Evolutionary conservation across 1,284 basidiomycete species (phyloP).

Genomic region (Ceratobasidium sp.): DNA sequence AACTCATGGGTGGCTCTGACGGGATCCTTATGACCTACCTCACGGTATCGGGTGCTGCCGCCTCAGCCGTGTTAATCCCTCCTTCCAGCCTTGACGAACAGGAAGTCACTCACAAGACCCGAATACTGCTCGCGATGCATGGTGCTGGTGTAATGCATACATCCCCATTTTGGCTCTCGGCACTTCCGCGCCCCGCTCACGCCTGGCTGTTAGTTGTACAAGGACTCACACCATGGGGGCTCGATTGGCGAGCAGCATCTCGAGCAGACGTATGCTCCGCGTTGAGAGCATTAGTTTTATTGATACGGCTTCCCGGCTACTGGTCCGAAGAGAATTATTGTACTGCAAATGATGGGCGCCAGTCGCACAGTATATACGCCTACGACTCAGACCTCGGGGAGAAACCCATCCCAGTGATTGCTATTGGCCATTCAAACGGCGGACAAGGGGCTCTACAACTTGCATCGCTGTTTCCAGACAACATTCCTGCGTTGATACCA

Average conservation of each 20-base stretch:
- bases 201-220: slow-evolving; percentile 77
- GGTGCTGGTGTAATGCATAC: slow-evolving; percentile 75
- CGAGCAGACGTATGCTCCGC: slow-evolving; percentile 67
- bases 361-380: slow-evolving; percentile 39
- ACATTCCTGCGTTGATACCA: slow-evolving; percentile 36
- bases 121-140: slow-evolving; percentile 78
- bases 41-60: slow-evolving; percentile 61
- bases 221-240: slow-evolving; percentile 79
- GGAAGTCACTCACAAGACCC: slow-evolving; percentile 42
- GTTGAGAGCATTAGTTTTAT: slow-evolving; percentile 52
- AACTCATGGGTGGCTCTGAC: not conserved
- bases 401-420: slow-evolving; percentile 56
- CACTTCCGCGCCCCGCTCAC: slow-evolving; percentile 61
- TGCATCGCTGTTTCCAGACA: slow-evolving; percentile 75
- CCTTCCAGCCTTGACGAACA: slow-evolving; percentile 52
- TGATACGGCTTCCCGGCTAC: slow-evolving; percentile 37
- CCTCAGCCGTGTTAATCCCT: slow-evolving; percentile 62
- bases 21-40: slow-evolving; percentile 56
- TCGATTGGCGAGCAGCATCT: slow-evolving; percentile 85
- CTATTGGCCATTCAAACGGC: slow-evolving; percentile 91
- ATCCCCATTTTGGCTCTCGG: slow-evolving; percentile 62
- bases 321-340: slow-evolving; percentile 31
- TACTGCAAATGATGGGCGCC: slow-evolving; percentile 3
- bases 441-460: slow-evolving; percentile 89
- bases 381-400: not conserved